Conservation (phyloP, 2,329 filamentous ascomycete species). For the Xylariaceae sp. region DNA sequence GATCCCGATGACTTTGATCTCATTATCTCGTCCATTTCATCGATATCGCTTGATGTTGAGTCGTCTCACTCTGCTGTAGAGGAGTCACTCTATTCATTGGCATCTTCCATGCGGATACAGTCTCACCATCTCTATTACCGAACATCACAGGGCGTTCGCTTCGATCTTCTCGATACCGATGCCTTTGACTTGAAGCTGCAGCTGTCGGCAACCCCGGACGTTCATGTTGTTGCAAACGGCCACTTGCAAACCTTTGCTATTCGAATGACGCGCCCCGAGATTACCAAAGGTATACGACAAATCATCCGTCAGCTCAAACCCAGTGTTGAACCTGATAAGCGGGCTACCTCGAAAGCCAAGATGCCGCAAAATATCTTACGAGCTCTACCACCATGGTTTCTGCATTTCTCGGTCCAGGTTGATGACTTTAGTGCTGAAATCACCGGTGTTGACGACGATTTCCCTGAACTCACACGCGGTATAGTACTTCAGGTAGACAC, state of each 20-base stretch:
- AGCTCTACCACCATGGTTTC: conserved; percentile 74
- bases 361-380: conserved; percentile 66
- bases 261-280: conserved; percentile 86
- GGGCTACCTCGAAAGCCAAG: conserved; percentile 42
- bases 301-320: conserved; percentile 79
- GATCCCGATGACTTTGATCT: conserved; percentile 84
- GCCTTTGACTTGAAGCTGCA: conserved; percentile 82
- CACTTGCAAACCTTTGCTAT: conserved; percentile 82
- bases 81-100: conserved; percentile 80
- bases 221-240: conserved; percentile 74
- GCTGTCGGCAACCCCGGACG: conserved; percentile 76
- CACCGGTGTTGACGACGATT: conserved; percentile 77
- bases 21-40: conserved; percentile 91
- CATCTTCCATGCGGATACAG: conserved; percentile 74
- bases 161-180: conserved; percentile 83
- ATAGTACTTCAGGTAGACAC: conserved; percentile 81
- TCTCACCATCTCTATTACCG: conserved; percentile 93
- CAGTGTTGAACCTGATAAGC: conserved; percentile 61
- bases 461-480: conserved; percentile 76
- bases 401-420: conserved; percentile 78
- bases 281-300: conserved; percentile 85
- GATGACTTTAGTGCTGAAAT: conserved; percentile 87
- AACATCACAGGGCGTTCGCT: conserved; percentile 72
- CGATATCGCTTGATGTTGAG: conserved; percentile 85
- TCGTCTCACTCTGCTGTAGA: conserved; percentile 87